Base-by-base conservation (phyloP, 257 asterid species). In the Ehretia macrophylla region DNA sequence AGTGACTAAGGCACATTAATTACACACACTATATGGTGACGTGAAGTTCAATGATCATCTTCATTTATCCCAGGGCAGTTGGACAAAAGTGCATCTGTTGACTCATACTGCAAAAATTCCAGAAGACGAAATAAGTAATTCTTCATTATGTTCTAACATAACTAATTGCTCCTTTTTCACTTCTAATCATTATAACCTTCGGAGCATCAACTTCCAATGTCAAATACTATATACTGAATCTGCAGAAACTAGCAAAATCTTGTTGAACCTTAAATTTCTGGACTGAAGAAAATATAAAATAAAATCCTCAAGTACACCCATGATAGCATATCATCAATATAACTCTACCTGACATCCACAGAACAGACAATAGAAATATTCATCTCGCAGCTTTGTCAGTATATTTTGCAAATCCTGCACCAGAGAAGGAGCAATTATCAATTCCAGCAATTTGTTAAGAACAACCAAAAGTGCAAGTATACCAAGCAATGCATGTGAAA, bases 271-370 rank as follows among this genome's bases (percentile, higher is more conserved):
- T 6, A 27, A 27, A 27, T 27, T 27, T 27, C 16, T 3, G 8
- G 47, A 42, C 2, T 42, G 16, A 3, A 42, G n/a, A 42, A 42
- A 42, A 10, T 10, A 3, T 10, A 42, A 42, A 42, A 42, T 1
- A 42, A 42, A 42, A 42, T 10, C 12, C 14, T 42, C 47, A 42
- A 11, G 12, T 42, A 14, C 16, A 42, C 47, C 12, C 3, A 42
- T 42, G 8, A 12, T 21, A 51, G 37, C 14, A 51, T 1, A 9
- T 21, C 0, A 51, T 20, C 4, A 51, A 51, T 1, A 6, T 16
- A 52, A 52, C 1, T 37, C 21, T 82, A 86, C 95, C 97, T 80
- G 95, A 55, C 85, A 88, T 68, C 98, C 98, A 68, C 95, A 85
- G 69, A 88, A 91, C 51, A 91, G 87, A 72, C 98, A 88, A 79